Percentiles rank a stretch among this genome's conserved stretches.
Evolutionary conservation across 192 early-diverging fungal species (phyloP).

Genomic region (Backusella parvicylindrica): DNA sequence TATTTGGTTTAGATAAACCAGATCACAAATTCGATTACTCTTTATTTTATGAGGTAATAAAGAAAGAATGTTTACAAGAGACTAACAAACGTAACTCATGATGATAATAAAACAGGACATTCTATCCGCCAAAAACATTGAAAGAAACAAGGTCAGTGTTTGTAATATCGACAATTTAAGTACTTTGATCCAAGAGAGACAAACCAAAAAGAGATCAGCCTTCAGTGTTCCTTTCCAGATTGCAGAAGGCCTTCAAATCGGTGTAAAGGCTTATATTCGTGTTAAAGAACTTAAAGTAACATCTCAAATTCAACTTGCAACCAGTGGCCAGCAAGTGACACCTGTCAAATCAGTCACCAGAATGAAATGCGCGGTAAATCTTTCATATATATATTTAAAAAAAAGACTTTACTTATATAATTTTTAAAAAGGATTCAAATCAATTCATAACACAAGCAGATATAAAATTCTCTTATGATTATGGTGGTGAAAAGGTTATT

Average conservation of each 20-base stretch:
- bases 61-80: background rate
- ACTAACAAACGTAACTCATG: too few relatives aligned
- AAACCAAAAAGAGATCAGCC: conserved; percentile 57
- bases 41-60: conserved; percentile 57
- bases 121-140: background rate
- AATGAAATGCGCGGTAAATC: conserved; percentile 59
- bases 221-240: conserved; percentile 64
- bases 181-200: conserved; percentile 52
- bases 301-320: conserved; percentile 38
- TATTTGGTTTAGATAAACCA: conserved; percentile 56
- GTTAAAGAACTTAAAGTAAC: conserved; percentile 51
- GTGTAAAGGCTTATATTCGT: conserved; percentile 64
- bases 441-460: conserved; percentile 50
- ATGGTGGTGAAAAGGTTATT: conserved; percentile 64
- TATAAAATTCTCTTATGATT: conserved; percentile 64
- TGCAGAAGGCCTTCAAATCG: conserved; percentile 58
- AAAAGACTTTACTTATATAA: background rate
- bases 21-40: conserved; percentile 50
- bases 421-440: conserved; percentile 43
- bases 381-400: background rate
- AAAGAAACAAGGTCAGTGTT: background rate
- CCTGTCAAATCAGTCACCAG: conserved; percentile 55
- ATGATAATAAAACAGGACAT: background rate
- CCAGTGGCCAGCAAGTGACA: conserved; percentile 47
- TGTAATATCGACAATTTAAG: conserved; percentile 48